Evolutionary conservation across 2,329 filamentous ascomycete species (phyloP).

Genomic region (Xylariaceae sp.): DNA sequence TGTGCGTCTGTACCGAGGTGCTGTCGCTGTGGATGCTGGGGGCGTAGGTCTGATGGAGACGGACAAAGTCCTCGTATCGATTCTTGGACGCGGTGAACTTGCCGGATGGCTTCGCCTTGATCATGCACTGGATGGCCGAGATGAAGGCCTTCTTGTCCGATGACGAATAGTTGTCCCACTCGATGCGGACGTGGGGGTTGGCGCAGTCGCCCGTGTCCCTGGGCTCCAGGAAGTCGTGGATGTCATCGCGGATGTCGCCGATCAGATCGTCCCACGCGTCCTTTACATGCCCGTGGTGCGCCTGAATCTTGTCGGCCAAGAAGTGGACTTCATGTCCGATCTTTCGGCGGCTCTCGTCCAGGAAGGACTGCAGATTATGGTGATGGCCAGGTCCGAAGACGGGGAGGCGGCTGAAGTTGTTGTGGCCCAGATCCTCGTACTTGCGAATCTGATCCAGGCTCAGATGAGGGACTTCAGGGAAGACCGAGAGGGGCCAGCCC

Average conservation of each 20-base stretch:
- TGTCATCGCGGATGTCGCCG: neutral
- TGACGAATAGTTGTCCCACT: conserved; percentile 30
- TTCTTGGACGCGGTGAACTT: conserved; percentile 23
- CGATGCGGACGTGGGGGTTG: conserved; percentile 28
- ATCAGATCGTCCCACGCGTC: conserved; percentile 4
- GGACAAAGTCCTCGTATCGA: conserved; percentile 32
- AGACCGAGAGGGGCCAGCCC: conserved; percentile 20
- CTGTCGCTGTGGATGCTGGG: conserved; percentile 30
- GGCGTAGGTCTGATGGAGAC: conserved; percentile 29
- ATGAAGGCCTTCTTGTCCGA: conserved; percentile 28
- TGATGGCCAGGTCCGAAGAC: conserved; percentile 20
- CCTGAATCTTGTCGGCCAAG: neutral
- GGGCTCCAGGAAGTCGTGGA: neutral
- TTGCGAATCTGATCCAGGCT: conserved; percentile 16
- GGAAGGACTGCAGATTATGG: conserved; percentile 8
- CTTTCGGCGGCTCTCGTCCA: conserved; percentile 1
- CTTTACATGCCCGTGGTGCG: neutral
- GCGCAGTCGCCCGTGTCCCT: conserved; percentile 18
- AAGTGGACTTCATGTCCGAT: conserved; percentile 1
- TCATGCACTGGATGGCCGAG: conserved; percentile 27
- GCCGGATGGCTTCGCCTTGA: conserved; percentile 25
- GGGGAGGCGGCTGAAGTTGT: conserved; percentile 24
- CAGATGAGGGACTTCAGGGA: conserved; percentile 22
- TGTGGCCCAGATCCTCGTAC: conserved; percentile 21
- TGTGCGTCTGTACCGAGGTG: conserved; percentile 26